A percentile compares a stretch with the other conserved stretches of the same genome.
Conservation (phyloP, 345 rosid species). For the Sonneratia caseolaris region DNA sequence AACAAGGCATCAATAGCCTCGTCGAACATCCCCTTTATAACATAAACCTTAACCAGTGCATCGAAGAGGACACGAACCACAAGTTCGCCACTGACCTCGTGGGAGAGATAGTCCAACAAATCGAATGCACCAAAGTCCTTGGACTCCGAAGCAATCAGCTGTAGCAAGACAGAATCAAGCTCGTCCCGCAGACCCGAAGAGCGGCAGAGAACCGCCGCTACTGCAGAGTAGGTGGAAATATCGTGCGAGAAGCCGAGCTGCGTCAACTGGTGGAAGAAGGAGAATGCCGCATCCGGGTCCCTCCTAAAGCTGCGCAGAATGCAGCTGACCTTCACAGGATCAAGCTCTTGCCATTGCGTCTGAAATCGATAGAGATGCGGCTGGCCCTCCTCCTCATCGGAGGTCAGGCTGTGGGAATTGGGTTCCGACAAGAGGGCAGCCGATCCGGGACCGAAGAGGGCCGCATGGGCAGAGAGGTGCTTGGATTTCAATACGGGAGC, state of each 20-base stretch:
- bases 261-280: slow-evolving; percentile 29
- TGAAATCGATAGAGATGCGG: not conserved
- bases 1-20: slow-evolving; percentile 43
- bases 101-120: slow-evolving; percentile 31
- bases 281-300: slow-evolving; percentile 43
- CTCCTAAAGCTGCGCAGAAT: slow-evolving; percentile 21
- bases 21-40: slow-evolving; percentile 35
- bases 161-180: slow-evolving; percentile 34
- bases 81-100: slow-evolving; percentile 13
- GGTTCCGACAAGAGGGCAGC: not conserved
- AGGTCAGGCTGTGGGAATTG: not conserved
- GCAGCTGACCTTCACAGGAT: slow-evolving; percentile 20
- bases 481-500: slow-evolving; percentile 3
- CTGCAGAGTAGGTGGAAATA: slow-evolving; percentile 33
- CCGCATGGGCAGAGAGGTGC: slow-evolving; percentile 2
- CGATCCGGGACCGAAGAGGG: slow-evolving; percentile 1
- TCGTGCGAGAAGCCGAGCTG: slow-evolving; percentile 27
- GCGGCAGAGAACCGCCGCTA: slow-evolving; percentile 30
- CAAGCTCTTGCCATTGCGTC: slow-evolving; percentile 15
- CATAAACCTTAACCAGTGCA: slow-evolving; percentile 52
- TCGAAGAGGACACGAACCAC: slow-evolving; percentile 26
- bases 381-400: not conserved
- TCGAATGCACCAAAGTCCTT: slow-evolving; percentile 27
- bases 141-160: slow-evolving; percentile 26
- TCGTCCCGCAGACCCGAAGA: slow-evolving; percentile 29